A percentile compares a stretch with the other conserved stretches of the same genome.
These are phyloP conservation scores for Populus tomentosa DNA, from an alignment of 441 rosid species.

Conservation along the genomic window DNA sequence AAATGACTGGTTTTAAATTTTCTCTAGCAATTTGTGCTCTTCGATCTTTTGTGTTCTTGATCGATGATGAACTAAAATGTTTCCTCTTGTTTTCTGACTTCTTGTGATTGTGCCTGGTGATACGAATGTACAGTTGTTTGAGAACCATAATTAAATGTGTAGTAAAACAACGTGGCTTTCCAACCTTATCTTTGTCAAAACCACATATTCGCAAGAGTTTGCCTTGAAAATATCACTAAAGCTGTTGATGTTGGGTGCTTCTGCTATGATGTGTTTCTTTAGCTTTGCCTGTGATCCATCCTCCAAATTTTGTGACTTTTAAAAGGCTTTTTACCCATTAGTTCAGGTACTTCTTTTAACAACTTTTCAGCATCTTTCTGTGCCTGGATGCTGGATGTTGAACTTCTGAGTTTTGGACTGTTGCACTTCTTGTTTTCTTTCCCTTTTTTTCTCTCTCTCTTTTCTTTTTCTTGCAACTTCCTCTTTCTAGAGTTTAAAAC, in stretches of 20 bases:
- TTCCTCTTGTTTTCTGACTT: no score
- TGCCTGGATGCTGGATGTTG: constrained; percentile 40
- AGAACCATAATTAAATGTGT: no score
- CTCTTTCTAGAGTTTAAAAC: not conserved
- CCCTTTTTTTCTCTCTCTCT: not conserved
- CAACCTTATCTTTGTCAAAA: not conserved
- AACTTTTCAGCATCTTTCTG: constrained; percentile 37
- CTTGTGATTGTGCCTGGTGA: not conserved
- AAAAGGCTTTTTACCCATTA: constrained; percentile 22
- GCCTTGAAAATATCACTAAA: constrained; percentile 16
- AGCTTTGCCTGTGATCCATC: constrained; percentile 20
- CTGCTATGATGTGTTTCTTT: constrained; percentile 20
- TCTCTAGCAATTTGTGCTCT: not conserved
- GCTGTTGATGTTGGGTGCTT: constrained; percentile 12
- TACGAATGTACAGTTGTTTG: no score
- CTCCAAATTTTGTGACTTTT: constrained; percentile 30
- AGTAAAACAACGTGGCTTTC: not conserved
- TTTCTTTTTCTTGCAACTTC: not conserved
- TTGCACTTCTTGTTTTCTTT: constrained; percentile 27
- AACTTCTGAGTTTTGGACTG: constrained; percentile 44
- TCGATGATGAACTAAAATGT: not conserved
- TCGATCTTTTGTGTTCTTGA: not conserved
- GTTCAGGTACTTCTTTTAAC: constrained; percentile 27
- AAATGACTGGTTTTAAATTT: not conserved
- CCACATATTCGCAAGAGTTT: no score